Conservation (phyloP, 331 rosid genomes). For the Malus hybrid region DNA sequence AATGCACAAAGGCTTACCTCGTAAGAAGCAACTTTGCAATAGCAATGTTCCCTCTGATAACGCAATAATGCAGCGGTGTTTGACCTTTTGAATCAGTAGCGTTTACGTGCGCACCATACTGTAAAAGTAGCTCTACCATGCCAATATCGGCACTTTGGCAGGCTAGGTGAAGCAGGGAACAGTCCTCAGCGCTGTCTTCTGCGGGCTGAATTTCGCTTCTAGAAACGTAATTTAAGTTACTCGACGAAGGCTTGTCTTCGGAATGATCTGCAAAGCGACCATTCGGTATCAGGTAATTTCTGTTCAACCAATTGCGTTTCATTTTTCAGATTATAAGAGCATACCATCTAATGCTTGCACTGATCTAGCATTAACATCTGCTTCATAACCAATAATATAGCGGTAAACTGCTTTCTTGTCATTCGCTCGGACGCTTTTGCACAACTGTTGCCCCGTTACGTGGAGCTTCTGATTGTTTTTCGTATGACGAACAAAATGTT, state of each 20-base stretch:
- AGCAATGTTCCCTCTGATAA: constrained; percentile 28
- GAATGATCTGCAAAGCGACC: constrained; percentile 28
- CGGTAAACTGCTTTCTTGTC: constrained; percentile 59
- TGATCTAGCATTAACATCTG: constrained; percentile 33
- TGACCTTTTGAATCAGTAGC: constrained; percentile 42
- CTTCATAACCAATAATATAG: constrained; percentile 38
- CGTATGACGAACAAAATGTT: constrained; percentile 35
- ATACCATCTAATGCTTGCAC: constrained; percentile 35
- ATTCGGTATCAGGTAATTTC: not conserved
- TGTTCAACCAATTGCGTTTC: constrained; percentile 7
- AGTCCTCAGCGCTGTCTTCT: constrained; percentile 24
- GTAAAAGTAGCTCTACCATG: constrained; percentile 68
- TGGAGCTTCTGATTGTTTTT: constrained; percentile 22
- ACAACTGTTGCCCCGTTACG: constrained; percentile 32
- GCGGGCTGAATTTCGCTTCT: constrained; percentile 19
- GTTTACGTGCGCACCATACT: constrained; percentile 57
- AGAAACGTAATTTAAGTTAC: constrained; percentile 17
- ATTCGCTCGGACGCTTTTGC: constrained; percentile 47
- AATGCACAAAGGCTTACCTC: constrained; percentile 27
- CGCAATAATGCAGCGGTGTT: constrained; percentile 56
- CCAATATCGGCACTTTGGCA: constrained; percentile 49
- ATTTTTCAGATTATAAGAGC: constrained; percentile 14
- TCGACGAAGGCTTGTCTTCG: constrained; percentile 28
- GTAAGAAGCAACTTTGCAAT: constrained; percentile 42
- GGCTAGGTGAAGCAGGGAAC: constrained; percentile 58